Evolutionary conservation across 352 stramenopile genomes (phyloP).

Genomic region (Pilasporangium apinafurcum): DNA sequence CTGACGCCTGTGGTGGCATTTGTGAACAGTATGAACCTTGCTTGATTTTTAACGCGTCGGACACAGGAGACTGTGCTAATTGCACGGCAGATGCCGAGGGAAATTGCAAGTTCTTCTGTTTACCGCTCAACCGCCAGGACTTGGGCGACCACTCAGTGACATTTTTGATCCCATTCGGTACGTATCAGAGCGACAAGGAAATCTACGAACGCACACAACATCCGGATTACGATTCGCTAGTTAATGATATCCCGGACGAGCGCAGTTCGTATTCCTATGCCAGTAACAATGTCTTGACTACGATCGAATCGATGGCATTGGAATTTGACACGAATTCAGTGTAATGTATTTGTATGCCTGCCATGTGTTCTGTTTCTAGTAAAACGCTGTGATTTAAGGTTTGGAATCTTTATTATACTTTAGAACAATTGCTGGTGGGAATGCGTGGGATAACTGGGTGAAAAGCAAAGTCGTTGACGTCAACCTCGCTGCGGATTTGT

Average conservation of each 20-base stretch:
- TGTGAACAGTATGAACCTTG: too few relatives aligned
- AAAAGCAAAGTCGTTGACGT: slow-evolving; percentile 6
- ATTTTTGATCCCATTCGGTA: slow-evolving; percentile 57
- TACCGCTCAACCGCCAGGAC: too few relatives aligned
- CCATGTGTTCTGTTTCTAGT: too few relatives aligned
- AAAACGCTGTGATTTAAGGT: too few relatives aligned
- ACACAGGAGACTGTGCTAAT: too few relatives aligned
- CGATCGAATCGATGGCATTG: slow-evolving; percentile 21
- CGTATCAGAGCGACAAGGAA: slow-evolving; percentile 13
- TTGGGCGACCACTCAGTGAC: too few relatives aligned
- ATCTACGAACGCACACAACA: slow-evolving; percentile 12
- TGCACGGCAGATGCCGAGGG: too few relatives aligned
- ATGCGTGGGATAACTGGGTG: slow-evolving; percentile 2
- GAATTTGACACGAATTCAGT: slow-evolving; percentile 1
- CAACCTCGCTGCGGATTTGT: slow-evolving; percentile 4
- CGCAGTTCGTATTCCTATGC: slow-evolving; percentile 18
- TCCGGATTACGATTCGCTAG: too few relatives aligned
- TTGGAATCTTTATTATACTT: background rate
- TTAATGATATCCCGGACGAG: slow-evolving; percentile 8
- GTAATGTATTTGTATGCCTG: background rate
- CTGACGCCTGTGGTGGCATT: too few relatives aligned
- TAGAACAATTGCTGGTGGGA: slow-evolving; percentile 6
- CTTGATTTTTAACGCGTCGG: too few relatives aligned
- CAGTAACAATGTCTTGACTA: slow-evolving; percentile 23
- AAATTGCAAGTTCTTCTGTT: too few relatives aligned